Conservation (phyloP, 2,329 filamentous ascomycete genomes). For the Neofusicoccum cordaticola region DNA sequence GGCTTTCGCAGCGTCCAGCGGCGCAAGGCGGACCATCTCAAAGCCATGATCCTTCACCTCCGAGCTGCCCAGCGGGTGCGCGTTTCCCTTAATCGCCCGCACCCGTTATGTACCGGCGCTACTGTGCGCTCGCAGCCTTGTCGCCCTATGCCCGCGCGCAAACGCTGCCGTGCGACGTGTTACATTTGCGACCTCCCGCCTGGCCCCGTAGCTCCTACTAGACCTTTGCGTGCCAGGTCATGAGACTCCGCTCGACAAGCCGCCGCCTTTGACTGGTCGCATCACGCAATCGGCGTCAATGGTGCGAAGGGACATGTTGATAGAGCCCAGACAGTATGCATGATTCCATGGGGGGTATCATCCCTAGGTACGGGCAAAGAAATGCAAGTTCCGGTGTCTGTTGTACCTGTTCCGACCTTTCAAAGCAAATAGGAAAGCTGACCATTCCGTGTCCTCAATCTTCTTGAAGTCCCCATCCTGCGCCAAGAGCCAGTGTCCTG, state of each 20-base stretch:
- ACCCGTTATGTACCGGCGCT: background rate
- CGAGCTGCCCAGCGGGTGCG: background rate
- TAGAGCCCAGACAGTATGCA: constrained; percentile 12
- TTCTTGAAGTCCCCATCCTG: constrained; percentile 12
- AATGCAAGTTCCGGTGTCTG: constrained; percentile 16
- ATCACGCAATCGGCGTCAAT: background rate
- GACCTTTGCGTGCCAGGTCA: constrained; percentile 9
- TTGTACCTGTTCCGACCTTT: constrained; percentile 6
- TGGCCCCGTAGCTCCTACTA: constrained; percentile 6
- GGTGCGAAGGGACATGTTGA: background rate
- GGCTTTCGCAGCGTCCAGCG: background rate
- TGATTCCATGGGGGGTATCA: constrained; percentile 16
- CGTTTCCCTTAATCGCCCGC: background rate
- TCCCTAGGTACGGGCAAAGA: constrained; percentile 16
- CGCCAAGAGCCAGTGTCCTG: constrained; percentile 4
- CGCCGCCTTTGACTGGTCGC: background rate
- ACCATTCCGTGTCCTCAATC: constrained; percentile 15
- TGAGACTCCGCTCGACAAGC: constrained; percentile 1
- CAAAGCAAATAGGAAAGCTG: constrained; percentile 11
- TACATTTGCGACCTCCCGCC: constrained; percentile 14
- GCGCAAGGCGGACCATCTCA: background rate
- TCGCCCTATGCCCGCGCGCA: background rate
- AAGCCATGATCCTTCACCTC: constrained; percentile 11
- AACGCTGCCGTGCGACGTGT: constrained; percentile 13
- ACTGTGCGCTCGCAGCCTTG: background rate